Conservation (phyloP, 441 rosid species). For the Gossypium schwendimanii region DNA sequence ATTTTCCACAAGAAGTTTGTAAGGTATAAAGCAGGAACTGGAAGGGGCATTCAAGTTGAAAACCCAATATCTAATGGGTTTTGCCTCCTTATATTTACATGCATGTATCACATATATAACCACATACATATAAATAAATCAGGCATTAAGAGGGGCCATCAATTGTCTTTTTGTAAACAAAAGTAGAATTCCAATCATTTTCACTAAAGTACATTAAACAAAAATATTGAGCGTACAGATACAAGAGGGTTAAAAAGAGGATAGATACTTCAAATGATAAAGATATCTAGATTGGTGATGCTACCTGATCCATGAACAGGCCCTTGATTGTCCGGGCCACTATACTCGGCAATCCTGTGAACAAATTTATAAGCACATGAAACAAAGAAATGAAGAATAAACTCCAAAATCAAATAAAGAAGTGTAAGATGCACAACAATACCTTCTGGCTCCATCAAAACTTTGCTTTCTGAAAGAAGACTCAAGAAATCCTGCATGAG, state of each 20-base stretch:
- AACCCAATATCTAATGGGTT: not conserved
- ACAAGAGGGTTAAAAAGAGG: not conserved
- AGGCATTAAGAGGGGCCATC: not conserved
- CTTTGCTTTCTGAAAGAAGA: not conserved
- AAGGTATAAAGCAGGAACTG: not conserved
- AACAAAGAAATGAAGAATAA: not conserved
- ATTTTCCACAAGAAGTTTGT: not conserved
- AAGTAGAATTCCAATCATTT: not conserved
- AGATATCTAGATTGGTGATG: not conserved
- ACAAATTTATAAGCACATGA: not conserved
- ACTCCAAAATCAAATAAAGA: conserved; percentile 1
- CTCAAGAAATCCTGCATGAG: conserved; percentile 21
- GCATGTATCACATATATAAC: not conserved
- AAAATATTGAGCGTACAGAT: not conserved
- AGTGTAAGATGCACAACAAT: conserved; percentile 1
- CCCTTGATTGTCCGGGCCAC: not conserved
- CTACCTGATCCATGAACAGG: conserved; percentile 14
- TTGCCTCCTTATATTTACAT: not conserved
- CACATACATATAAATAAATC: not conserved
- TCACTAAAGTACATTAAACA: not conserved
- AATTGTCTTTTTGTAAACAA: not conserved
- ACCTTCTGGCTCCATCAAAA: conserved; percentile 16
- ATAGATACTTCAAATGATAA: not conserved
- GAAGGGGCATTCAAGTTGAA: not conserved
- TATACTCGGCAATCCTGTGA: conserved; percentile 7